Percentiles rank a stretch among this genome's conserved stretches.
Evolutionary conservation across 208 protist genomes (phyloP).

Genomic region (Trypanosoma brucei): DNA sequence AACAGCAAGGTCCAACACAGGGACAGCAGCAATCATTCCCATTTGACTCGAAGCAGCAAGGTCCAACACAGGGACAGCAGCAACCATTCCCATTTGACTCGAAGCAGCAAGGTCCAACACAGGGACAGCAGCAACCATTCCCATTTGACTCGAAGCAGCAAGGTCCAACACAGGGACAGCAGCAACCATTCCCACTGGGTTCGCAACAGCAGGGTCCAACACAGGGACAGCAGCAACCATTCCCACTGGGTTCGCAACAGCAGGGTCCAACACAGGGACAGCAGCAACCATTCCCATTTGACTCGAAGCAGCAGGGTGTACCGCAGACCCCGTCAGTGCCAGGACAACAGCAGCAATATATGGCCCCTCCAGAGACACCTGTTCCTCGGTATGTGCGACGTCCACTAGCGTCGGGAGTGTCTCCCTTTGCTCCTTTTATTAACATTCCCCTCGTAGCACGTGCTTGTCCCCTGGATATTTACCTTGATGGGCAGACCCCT

Average conservation of each 20-base stretch:
- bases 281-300: constrained; percentile 2
- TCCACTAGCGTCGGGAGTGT: constrained; percentile 59
- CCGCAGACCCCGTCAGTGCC: not conserved
- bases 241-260: not conserved
- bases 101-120: too few relatives aligned
- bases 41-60: too few relatives aligned
- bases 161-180: too few relatives aligned
- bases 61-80: too few relatives aligned
- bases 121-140: too few relatives aligned
- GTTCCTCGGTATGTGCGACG: constrained; percentile 69
- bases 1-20: too few relatives aligned
- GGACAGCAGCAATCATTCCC: too few relatives aligned
- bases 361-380: constrained; percentile 28
- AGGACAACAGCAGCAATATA: constrained; percentile 15
- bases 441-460: constrained; percentile 56
- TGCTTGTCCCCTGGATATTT: constrained; percentile 82
- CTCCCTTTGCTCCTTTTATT: constrained; percentile 65
- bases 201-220: too few relatives aligned
- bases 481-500: constrained; percentile 74
- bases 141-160: too few relatives aligned
- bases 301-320: not conserved
- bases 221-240: too few relatives aligned
- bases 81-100: too few relatives aligned
- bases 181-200: too few relatives aligned
- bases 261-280: constrained; percentile 1